phyloP scores from a whole-genome alignment of 148 eudicot species.

The Camellia granthamiana region DNA sequence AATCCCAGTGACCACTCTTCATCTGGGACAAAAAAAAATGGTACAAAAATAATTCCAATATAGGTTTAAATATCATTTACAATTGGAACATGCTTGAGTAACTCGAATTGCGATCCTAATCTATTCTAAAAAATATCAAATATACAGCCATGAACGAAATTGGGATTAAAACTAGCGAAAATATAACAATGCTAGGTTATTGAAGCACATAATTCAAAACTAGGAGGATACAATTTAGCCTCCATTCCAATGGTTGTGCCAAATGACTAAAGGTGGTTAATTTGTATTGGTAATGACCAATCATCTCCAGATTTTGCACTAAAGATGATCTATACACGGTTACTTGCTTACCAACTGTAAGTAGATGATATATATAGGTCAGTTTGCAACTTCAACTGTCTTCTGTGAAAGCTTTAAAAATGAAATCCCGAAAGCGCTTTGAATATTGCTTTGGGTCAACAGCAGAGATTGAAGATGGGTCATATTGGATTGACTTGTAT shows the following conservation, averaged over 20 bases:
- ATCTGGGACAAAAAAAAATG: constrained; percentile 19
- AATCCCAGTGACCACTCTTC: constrained; percentile 16
- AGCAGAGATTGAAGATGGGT: constrained; percentile 68
- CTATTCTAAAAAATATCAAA: constrained; percentile 26
- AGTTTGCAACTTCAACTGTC: constrained; percentile 33
- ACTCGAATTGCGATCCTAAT: constrained; percentile 28
- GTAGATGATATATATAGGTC: background rate
- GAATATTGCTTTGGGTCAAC: constrained; percentile 77
- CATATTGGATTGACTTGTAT: constrained; percentile 65
- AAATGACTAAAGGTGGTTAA: background rate
- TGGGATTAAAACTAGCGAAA: constrained; percentile 2
- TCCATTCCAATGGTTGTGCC: constrained; percentile 3
- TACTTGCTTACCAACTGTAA: constrained; percentile 1
- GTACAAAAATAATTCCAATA: constrained; percentile 24
- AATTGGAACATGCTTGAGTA: constrained; percentile 26
- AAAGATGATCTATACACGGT: constrained; percentile 4
- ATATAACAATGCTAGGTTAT: constrained; percentile 1
- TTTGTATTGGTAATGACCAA: background rate
- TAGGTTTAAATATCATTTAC: constrained; percentile 31
- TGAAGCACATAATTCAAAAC: background rate
- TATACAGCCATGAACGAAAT: constrained; percentile 17
- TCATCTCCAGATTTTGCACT: background rate
- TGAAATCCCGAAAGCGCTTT: constrained; percentile 64
- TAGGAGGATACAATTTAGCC: background rate
- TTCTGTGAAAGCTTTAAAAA: constrained; percentile 54